Base-by-base conservation (phyloP, 495 filamentous ascomycete species). In the Corynascus novoguineensis region DNA sequence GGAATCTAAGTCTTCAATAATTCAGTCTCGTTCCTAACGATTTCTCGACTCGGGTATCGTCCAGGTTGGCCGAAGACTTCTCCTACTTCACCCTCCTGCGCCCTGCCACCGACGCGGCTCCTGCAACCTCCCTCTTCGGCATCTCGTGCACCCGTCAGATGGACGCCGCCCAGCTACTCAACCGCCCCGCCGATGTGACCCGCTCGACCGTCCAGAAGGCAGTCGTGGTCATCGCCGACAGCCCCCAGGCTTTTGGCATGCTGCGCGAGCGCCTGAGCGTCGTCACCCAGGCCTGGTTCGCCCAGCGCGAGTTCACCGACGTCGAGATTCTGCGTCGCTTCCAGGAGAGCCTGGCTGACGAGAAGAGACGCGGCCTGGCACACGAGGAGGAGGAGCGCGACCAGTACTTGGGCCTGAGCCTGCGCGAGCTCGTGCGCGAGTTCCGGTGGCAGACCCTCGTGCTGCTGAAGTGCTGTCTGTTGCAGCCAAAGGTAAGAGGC, bases 201-300 rank as follows among this genome's bases (percentile, higher is more conserved):
- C 80, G 93, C 56, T 93, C 88, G 48, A 97, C 93, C 3, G 93
- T 98, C 29, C 93, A 98, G 68, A 98, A 98, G 73, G 93, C 93
- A 8, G 90, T 98, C n/a, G 92, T 97, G 53, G 92, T 96, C 46
- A 89, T 97, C 61, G 89, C 90, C 45, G 90, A 95, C 71, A 90
- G 82, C 58, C 93, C 93, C 11, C 85, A 88, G 62, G 81, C 83
- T 66, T 86, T 90, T 62, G 86, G 87, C 32, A 82, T 87, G 73
- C 73, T 91, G 63, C 81, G 89, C 66, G 89, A 95, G 73, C 86
- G 90, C 66, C 71, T 97, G 46, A 86, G 86, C 32, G 83, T 95
- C 46, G 92, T 98, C 22, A 96, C 93, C 25, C 85, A 81, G 63
- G 95, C 95, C 37, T 98, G 93, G 93, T 98, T 98, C 75, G 86